A percentile compares a stretch with the other conserved stretches of the same genome.
phyloP scores from a whole-genome alignment of 148 eudicot genomes.

The Persicaria tinctoria region DNA sequence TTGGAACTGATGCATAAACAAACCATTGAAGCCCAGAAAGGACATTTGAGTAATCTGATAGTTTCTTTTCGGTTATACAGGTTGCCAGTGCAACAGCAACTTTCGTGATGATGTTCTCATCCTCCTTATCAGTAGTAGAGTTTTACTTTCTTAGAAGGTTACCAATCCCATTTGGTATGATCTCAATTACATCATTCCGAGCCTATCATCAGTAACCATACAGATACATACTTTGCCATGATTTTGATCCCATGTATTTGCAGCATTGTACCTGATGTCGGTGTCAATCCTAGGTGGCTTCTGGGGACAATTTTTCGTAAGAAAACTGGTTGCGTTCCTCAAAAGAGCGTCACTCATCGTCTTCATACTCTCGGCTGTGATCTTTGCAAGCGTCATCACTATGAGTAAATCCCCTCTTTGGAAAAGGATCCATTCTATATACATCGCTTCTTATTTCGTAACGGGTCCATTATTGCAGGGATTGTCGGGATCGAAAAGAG shows the following conservation, averaged over 20 bases:
- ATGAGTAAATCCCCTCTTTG: constrained; percentile 52
- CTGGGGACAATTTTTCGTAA: constrained; percentile 88
- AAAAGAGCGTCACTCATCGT: constrained; percentile 82
- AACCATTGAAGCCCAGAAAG: too few species aligned
- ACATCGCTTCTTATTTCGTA: not conserved
- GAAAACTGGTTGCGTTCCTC: constrained; percentile 64
- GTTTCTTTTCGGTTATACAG: too few species aligned
- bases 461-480: constrained; percentile 32
- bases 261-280: constrained; percentile 75
- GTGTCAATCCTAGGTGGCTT: constrained; percentile 86
- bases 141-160: too few species aligned
- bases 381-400: constrained; percentile 82
- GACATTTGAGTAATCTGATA: too few species aligned
- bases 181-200: not conserved
- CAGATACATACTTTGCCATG: not conserved
- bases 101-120: too few species aligned
- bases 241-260: constrained; percentile 15
- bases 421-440: too few species aligned
- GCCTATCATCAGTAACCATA: not conserved
- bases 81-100: too few species aligned
- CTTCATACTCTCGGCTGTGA: constrained; percentile 76
- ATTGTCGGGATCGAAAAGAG: constrained; percentile 66
- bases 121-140: too few species aligned
- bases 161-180: too few species aligned
- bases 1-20: too few species aligned